These are phyloP conservation scores for Kregervanrija fluxuum DNA, from an alignment of 805 yeast genomes.

Conservation along the genomic window DNA sequence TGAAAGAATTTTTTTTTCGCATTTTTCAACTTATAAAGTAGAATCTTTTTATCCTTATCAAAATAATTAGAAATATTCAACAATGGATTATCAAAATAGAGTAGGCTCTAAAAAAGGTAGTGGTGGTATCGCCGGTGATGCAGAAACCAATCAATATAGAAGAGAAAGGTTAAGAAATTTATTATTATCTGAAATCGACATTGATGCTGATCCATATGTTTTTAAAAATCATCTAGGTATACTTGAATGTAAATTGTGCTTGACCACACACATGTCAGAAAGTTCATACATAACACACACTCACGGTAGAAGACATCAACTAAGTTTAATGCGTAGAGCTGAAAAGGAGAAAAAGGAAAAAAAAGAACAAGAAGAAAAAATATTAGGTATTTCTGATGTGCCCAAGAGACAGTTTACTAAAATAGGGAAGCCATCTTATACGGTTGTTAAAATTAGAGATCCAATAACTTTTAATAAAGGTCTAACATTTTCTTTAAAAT, in stretches of 20 bases:
- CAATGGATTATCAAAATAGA: slow-evolving; percentile 83
- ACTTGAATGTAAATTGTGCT: slow-evolving; percentile 77
- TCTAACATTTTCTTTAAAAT: slow-evolving; percentile 52
- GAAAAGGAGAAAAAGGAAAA: slow-evolving; percentile 25
- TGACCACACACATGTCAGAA: slow-evolving; percentile 75
- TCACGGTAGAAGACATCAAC: slow-evolving; percentile 75
- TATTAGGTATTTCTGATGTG: slow-evolving; percentile 27
- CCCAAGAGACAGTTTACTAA: slow-evolving; percentile 45
- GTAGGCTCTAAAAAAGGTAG: slow-evolving; percentile 88
- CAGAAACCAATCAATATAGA: slow-evolving; percentile 63
- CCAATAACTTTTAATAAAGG: slow-evolving; percentile 55
- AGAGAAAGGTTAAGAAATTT: slow-evolving; percentile 62
- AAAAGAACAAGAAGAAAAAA: slow-evolving; percentile 10
- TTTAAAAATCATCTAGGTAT: slow-evolving; percentile 78
- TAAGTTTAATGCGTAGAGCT: slow-evolving; percentile 62
- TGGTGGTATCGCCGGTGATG: slow-evolving; percentile 79
- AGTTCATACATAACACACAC: slow-evolving; percentile 79
- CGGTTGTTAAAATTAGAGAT: slow-evolving; percentile 62
- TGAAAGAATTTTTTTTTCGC: no score
- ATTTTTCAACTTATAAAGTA: no score
- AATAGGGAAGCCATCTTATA: slow-evolving; percentile 70
- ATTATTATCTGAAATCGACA: slow-evolving; percentile 40
- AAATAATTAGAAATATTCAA: not conserved
- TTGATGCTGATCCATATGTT: slow-evolving; percentile 74
- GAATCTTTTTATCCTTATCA: no score